Evolutionary conservation across 2,329 filamentous ascomycete genomes (phyloP), one percentile per base, ranked within the genome.

Genomic region (Cladosporium sp.): DNA sequence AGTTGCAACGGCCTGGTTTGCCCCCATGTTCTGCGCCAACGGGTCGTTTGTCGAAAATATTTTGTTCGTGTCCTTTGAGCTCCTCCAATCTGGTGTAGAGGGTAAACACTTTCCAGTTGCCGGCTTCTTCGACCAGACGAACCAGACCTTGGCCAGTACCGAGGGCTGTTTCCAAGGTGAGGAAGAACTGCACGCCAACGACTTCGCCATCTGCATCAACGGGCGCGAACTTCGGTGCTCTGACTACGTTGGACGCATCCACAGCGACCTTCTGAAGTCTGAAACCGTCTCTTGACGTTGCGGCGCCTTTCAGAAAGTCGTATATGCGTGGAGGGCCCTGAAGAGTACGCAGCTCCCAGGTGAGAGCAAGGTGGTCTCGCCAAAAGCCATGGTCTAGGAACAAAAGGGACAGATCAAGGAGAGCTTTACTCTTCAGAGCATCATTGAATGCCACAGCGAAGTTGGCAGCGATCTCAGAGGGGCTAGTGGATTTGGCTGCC

Each of bases 291-390:
- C 76, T 72, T 6, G 74, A 61, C 14, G 70, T 72, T 5, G 67
- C 70, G 14, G 78, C 64, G 30, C 76, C 69, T 28, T 78, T 75
- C 66, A 70, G 81, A 69, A 68, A 75, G 76, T 71, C 58, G 60
- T 72, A 48, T 53, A 85, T 82, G 32, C 77, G 78, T 58, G 79
- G 68, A 56, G 74, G 72, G 14, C 82, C 81, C 67, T 83, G 81
- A n/a, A 84, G 70, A 0, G 86, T 88, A 39, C 80, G 83, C 26
- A 86, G 79, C 36, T 85, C 81, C 82, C 85, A 87, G 0, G 83
- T 82, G 11, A 88, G 71, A 7, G 78, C 82, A 3, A 88, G 79
- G 63, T 88, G 83, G 70, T 89, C 86, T 43, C 86, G 79, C 85
- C 85, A 88, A 5, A 73, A 62, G 21, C 59, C 51, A 18, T 64